Percentiles rank a stretch among this genome's conserved stretches.
phyloP scores from a whole-genome alignment of 2,329 filamentous ascomycete genomes.

The Cordyceps pruinosa region DNA sequence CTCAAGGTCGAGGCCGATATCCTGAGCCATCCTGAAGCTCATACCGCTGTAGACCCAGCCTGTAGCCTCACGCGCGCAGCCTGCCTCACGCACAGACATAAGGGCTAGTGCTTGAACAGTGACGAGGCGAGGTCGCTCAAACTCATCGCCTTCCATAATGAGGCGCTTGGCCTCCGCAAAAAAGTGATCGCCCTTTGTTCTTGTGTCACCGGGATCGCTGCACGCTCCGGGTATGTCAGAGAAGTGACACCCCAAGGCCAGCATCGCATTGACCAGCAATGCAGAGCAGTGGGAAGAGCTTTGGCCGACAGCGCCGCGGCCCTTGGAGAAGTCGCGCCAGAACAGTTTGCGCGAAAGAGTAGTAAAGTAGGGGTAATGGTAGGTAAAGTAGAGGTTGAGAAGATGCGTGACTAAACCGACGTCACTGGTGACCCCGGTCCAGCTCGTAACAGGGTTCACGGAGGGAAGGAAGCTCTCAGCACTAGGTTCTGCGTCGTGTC shows the following conservation, averaged over 20 bases:
- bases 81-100: slow-evolving; percentile 94
- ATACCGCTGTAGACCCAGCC: slow-evolving; percentile 98
- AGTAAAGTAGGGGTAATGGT: slow-evolving; percentile 96
- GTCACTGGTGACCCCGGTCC: slow-evolving; percentile 82
- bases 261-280: slow-evolving; percentile 86
- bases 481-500: slow-evolving; percentile 34
- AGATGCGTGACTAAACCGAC: slow-evolving; percentile 74
- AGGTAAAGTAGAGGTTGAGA: slow-evolving; percentile 95
- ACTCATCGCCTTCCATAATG: slow-evolving; percentile 86
- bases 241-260: slow-evolving; percentile 90
- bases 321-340: slow-evolving; percentile 73
- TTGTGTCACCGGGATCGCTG: slow-evolving; percentile 62
- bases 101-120: slow-evolving; percentile 90
- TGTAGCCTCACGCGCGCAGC: slow-evolving; percentile 87
- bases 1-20: slow-evolving; percentile 86
- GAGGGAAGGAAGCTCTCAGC: slow-evolving; percentile 41
- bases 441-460: slow-evolving; percentile 70
- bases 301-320: slow-evolving; percentile 50
- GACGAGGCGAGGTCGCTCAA: slow-evolving; percentile 78
- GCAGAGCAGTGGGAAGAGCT: slow-evolving; percentile 76
- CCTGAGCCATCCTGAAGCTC: slow-evolving; percentile 95
- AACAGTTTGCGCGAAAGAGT: slow-evolving; percentile 82
- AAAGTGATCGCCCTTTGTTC: slow-evolving; percentile 91
- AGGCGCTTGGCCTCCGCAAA: slow-evolving; percentile 88
- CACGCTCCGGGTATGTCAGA: slow-evolving; percentile 69